Base-by-base conservation (phyloP, 2,329 filamentous ascomycete genomes). In the Talaromyces marneffei region DNA sequence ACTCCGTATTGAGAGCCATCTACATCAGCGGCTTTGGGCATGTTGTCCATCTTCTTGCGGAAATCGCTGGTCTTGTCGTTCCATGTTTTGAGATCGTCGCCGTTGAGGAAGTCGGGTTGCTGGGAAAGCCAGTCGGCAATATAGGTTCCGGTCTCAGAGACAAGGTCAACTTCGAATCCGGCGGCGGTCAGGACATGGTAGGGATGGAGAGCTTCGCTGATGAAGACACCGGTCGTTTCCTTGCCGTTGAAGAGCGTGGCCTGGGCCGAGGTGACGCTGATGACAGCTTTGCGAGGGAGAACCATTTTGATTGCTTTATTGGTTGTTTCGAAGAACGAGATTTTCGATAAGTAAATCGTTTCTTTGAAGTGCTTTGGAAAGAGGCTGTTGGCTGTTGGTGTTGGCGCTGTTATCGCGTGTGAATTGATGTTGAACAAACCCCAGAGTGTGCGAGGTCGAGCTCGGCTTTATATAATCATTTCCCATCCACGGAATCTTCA, bases 111-210 rank as follows among this genome's bases (percentile, higher is more conserved):
- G 16, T 75, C 74, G 6, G 68, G 65, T 60, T 74, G 70, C 55
- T 72, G 64, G n/a, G 67, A 70, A 12, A 78, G 64, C 75, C 58
- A 60, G 31, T 60, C 76, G 70, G 72, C 66, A n/a, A 66, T 65
- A 62, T 72, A 78, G 9, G 66, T 70, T 7, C 76, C 76, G 23
- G 68, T 75, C 56, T 77, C 76, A 9, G 75, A 76, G 37, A 73
- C 75, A 39, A 78, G 69, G 62, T 77, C 75, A 58, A 78, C 76
- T 39, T 75, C 72, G 66, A 76, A 74, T 2, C 73, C 73, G 0
- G 73, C 73, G 18, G 60, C 53, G 4, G 46, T 55, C 37, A 66
- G 62, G 31, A 66, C 64, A 29, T 54, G 29, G 60, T 56, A 44
- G 48, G 63, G 58, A 37, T 60, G 58, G 10, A 60, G 50, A n/a